Evolutionary conservation across 1,284 basidiomycete species (phyloP).

Genomic region (Limonomyces culmigenus): DNA sequence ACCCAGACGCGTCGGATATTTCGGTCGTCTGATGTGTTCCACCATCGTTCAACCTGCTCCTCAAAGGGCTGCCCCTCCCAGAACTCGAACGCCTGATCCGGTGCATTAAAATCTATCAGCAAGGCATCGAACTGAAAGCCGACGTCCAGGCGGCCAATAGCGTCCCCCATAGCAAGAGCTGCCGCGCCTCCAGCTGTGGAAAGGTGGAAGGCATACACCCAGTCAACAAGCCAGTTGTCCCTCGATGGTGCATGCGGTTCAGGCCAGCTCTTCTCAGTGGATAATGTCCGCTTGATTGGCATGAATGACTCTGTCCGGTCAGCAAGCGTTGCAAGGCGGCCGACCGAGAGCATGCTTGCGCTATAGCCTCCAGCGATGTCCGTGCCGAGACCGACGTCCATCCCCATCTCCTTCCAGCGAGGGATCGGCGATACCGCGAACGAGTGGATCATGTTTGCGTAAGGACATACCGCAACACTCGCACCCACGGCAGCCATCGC

Average conservation of each 20-base stretch:
- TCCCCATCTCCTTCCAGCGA: conserved; percentile 16
- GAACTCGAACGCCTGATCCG: not conserved
- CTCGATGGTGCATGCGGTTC: not conserved
- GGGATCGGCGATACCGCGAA: conserved; percentile 17
- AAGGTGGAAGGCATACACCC: not conserved
- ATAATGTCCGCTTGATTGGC: not conserved
- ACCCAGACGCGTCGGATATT: not conserved
- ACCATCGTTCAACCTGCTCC: not conserved
- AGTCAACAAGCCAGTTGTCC: not conserved
- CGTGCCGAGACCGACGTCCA: conserved; percentile 21
- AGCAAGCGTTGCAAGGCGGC: not conserved
- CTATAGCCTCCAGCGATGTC: conserved; percentile 24
- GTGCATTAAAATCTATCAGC: not conserved
- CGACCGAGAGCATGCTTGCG: not conserved
- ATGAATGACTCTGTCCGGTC: not conserved
- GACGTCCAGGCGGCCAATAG: not conserved
- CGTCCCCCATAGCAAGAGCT: not conserved
- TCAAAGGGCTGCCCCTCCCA: not conserved
- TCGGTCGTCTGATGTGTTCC: not conserved
- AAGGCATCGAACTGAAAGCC: not conserved
- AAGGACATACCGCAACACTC: conserved; percentile 21
- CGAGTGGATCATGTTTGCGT: conserved; percentile 24
- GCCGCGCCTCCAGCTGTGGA: not conserved
- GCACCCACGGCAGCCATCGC: conserved; percentile 9
- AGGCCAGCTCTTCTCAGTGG: not conserved